Percentiles rank a stretch among this genome's conserved stretches.
These are phyloP conservation scores for Penicillium sp. DNA, from an alignment of 2,329 filamentous ascomycete genomes.

Conservation along the genomic window DNA sequence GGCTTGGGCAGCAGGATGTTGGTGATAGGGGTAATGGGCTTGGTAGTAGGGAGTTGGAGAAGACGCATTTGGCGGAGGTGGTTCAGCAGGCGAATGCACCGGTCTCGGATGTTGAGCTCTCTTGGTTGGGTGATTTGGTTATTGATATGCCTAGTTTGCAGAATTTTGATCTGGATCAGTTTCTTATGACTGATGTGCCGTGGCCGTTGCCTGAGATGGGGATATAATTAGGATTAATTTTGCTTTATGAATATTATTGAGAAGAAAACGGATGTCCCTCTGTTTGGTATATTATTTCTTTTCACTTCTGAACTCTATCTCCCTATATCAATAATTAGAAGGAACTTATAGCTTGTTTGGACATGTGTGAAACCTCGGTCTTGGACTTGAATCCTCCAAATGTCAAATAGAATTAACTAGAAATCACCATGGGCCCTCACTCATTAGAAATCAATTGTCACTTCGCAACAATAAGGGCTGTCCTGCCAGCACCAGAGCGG, in stretches of 20 bases:
- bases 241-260: no score
- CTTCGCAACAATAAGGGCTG: neutral
- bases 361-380: no score
- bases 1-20: constrained; percentile 9
- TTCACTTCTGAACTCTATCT: no score
- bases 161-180: constrained; percentile 47
- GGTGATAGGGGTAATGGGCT: neutral
- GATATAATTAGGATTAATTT: constrained; percentile 12
- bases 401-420: no score
- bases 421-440: no score
- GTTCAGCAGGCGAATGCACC: constrained; percentile 18
- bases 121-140: constrained; percentile 46
- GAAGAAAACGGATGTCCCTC: no score
- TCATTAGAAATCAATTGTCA: neutral
- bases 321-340: no score
- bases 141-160: constrained; percentile 48
- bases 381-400: no score
- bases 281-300: no score
- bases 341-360: no score
- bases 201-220: constrained; percentile 31
- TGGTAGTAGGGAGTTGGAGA: neutral
- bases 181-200: constrained; percentile 35
- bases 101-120: constrained; percentile 36
- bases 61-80: neutral
- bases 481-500: neutral